Conservation (phyloP, 768 basidiomycete species). For the Suillus variegatus region DNA sequence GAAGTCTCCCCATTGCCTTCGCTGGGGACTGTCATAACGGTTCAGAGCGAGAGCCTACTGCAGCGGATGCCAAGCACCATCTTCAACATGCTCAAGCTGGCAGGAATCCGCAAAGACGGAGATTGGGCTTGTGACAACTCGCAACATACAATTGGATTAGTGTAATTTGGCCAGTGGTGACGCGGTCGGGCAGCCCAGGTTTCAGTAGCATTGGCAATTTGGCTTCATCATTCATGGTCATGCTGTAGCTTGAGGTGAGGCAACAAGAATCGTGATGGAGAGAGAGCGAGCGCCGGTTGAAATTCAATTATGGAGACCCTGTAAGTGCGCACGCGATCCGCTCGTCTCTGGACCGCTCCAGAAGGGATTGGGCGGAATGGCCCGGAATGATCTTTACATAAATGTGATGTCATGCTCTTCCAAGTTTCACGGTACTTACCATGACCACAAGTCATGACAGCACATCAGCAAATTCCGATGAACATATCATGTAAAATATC, state of each 20-base stretch:
- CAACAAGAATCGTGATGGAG: neutral
- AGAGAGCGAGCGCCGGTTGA: neutral
- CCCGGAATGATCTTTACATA: too few relatives aligned
- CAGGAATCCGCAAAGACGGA: neutral
- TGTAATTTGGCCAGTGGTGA: neutral
- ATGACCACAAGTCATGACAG: too few relatives aligned
- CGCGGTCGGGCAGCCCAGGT: neutral
- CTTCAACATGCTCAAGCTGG: neutral
- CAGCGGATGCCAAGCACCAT: neutral
- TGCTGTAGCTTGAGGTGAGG: neutral
- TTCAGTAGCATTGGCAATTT: neutral
- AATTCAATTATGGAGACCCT: neutral
- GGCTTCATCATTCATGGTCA: neutral
- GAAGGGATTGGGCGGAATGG: neutral
- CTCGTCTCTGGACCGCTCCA: neutral
- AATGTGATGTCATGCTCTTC: too few relatives aligned
- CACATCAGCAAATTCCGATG: too few relatives aligned
- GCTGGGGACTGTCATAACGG: neutral
- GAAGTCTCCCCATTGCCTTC: neutral
- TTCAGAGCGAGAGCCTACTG: neutral
- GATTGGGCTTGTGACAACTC: neutral
- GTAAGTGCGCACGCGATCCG: neutral
- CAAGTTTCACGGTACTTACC: too few relatives aligned
- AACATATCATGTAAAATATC: too few relatives aligned
- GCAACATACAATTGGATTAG: neutral